phyloP scores from a whole-genome alignment of 140 eudicot species.

The Ambrosia hybrid region DNA sequence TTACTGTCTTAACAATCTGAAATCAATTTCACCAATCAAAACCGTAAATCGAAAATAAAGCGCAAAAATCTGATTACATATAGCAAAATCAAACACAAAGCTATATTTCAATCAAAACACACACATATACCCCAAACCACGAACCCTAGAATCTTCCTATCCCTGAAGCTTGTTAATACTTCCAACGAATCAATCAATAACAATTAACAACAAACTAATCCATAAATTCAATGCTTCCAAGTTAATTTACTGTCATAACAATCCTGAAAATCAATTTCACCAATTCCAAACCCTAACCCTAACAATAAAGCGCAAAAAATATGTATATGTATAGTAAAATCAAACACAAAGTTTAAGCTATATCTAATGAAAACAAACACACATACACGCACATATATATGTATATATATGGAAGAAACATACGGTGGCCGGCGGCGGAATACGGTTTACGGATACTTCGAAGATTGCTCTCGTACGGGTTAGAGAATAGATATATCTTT shows the following conservation, averaged over 20 bases:
- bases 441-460: conserved; percentile 3
- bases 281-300: conserved; percentile 26
- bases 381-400: neutral
- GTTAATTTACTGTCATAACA: neutral
- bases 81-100: conserved; percentile 2
- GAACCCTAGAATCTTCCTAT: conserved; percentile 22
- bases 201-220: conserved; percentile 1
- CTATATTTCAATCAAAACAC: conserved; percentile 4
- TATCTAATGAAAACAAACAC: conserved; percentile 4
- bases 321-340: conserved; percentile 3
- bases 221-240: neutral
- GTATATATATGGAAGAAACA: conserved; percentile 9
- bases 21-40: conserved; percentile 17
- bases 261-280: conserved; percentile 14
- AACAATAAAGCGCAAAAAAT: conserved; percentile 16
- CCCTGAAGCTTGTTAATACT: conserved; percentile 28
- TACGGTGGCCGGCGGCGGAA: conserved; percentile 40
- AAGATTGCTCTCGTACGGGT: conserved; percentile 18
- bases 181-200: conserved; percentile 13
- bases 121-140: conserved; percentile 36
- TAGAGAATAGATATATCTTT: conserved; percentile 3
- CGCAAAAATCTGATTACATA: conserved; percentile 10
- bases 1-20: conserved; percentile 4
- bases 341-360: conserved; percentile 8
- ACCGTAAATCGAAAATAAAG: conserved; percentile 24